Evolutionary conservation across 495 filamentous ascomycete genomes (phyloP).

Genomic region (Tirmania nivea): DNA sequence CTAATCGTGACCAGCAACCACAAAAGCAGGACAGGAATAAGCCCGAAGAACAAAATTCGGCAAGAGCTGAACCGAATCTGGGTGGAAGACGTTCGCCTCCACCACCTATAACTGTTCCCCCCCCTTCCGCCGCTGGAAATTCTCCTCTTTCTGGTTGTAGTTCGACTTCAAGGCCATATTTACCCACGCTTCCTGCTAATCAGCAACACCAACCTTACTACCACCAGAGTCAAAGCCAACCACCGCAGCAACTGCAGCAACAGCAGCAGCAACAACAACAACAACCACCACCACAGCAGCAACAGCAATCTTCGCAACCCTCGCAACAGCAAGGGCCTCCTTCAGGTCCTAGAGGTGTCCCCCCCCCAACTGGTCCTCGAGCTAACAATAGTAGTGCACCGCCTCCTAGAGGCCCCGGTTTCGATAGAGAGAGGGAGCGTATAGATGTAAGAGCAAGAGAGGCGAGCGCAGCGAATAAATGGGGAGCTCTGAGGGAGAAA

Average conservation of each 20-base stretch:
- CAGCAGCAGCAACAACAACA: constrained; percentile 5
- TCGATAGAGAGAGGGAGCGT: neutral
- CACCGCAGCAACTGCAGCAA: constrained; percentile 6
- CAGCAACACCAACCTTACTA: constrained; percentile 2
- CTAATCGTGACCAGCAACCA: neutral
- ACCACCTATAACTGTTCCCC: neutral
- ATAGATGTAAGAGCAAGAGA: neutral
- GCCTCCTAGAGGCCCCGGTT: no score
- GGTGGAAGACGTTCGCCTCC: neutral
- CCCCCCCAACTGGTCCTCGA: no score
- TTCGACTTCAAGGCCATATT: constrained; percentile 11
- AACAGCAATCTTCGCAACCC: constrained; percentile 5
- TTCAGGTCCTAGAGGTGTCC: neutral
- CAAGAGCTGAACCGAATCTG: neutral
- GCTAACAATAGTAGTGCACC: no score
- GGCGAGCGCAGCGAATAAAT: neutral
- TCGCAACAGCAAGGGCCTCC: constrained; percentile 9
- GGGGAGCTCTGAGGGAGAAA: neutral
- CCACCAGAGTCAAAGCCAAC: constrained; percentile 14
- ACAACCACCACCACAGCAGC: constrained; percentile 1
- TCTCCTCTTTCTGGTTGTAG: neutral
- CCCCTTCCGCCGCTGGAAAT: neutral
- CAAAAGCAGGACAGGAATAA: neutral
- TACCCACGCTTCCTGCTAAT: constrained; percentile 4
- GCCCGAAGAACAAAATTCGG: neutral